Conservation (phyloP, 352 stramenopile genomes). For the Thraustochytrium striatum region DNA sequence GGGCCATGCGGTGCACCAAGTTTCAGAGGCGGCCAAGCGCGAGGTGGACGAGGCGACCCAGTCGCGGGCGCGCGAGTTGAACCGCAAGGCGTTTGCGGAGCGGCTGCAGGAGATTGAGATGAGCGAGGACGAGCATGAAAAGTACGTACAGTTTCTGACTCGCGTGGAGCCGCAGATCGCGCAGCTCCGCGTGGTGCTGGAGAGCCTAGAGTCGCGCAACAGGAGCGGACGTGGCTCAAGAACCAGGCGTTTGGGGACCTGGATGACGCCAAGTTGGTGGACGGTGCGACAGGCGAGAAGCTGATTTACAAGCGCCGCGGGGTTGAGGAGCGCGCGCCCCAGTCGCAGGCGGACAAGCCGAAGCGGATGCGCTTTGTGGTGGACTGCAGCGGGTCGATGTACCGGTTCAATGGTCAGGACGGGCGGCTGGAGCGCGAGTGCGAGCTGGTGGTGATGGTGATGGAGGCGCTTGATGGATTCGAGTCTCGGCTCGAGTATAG, state of each 20-base stretch:
- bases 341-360: constrained; percentile 54
- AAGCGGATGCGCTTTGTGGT: constrained; percentile 84
- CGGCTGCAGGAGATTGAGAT: constrained; percentile 75
- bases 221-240: constrained; percentile 84
- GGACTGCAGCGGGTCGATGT: constrained; percentile 84
- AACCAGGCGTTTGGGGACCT: constrained; percentile 85
- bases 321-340: constrained; percentile 57
- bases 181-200: constrained; percentile 63
- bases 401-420: constrained; percentile 89
- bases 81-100: constrained; percentile 66
- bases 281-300: constrained; percentile 80
- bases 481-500: constrained; percentile 79
- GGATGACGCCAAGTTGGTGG: constrained; percentile 88
- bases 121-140: constrained; percentile 69
- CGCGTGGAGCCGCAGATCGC: constrained; percentile 69
- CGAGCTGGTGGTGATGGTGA: constrained; percentile 89
- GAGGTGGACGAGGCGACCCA: constrained; percentile 77
- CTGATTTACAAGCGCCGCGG: constrained; percentile 87
- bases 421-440: constrained; percentile 81
- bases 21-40: constrained; percentile 83
- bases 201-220: constrained; percentile 68
- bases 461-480: constrained; percentile 84
- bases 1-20: constrained; percentile 85
- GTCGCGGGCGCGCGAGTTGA: constrained; percentile 66
- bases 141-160: constrained; percentile 65